Evolutionary conservation across 192 early-diverging fungal species (phyloP), one percentile per base, ranked within the genome.

Genomic region (Fimicolochytrium jonesii): DNA sequence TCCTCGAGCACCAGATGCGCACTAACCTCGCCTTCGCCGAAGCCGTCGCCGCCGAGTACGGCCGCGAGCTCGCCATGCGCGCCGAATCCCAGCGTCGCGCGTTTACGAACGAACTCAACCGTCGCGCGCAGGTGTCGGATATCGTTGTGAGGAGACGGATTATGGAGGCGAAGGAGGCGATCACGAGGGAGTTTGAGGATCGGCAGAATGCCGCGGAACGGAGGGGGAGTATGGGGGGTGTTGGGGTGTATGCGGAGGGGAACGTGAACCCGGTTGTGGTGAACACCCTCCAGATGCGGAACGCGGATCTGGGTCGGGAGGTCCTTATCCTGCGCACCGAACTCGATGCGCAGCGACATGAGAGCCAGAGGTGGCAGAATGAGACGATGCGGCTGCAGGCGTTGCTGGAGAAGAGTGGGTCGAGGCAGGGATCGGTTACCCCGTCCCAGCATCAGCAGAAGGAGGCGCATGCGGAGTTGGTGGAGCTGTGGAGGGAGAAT

Each of bases 1-100:
- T 67, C 2, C 35, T 67, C 17, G 66, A 67, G 23, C 66, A 67
- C 39, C 66, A 67, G 33, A 67, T 67, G 66, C 66, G 66, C 6
- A 49, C 57, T n/a, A 67, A 67, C 42, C 42, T 67, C 6, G 56
- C 57, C 18, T 67, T 67, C 48, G 66, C 66, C 1, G 66, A 67
- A 59, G 56, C 56, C 6, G 66, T 67, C 20, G 66, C 66, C 5
- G 56, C 56, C 20, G 66, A 67, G 29, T 67, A 67, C 36, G 66
- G 66, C 46, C 56, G 57, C 33, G 66, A 67, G 57, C 57, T 67
- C 1, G 22, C 56, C 20, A 20, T 44, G 15, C 56, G 66, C 7
- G 28, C 51, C 1, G 56, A 59, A 54, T 48, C 66, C 15, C 66
- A 67, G 41, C 44, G 57, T 20, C 47, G 56, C 30, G 57, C 45